These are phyloP conservation scores for Priceomyces fermenticarens DNA, from an alignment of 805 yeast species.

Conservation along the genomic window DNA sequence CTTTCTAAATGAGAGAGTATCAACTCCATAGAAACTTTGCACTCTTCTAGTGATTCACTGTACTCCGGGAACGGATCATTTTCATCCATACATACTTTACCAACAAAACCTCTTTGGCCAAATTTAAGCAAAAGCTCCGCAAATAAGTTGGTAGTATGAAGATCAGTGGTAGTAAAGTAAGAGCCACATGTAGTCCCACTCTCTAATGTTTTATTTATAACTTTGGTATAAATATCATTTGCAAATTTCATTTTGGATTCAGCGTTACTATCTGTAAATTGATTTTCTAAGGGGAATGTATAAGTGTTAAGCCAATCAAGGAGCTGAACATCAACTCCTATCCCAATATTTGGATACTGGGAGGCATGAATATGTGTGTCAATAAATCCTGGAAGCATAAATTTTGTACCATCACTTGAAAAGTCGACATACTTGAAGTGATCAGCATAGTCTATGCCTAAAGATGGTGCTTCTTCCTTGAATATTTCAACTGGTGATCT, in stretches of 20 bases:
- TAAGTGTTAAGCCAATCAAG: slow-evolving; percentile 86
- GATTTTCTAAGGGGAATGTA: slow-evolving; percentile 86
- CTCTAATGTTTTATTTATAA: slow-evolving; percentile 64
- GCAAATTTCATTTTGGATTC: slow-evolving; percentile 51
- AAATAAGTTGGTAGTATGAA: slow-evolving; percentile 68
- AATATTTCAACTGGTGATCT: slow-evolving; percentile 17
- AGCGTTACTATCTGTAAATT: slow-evolving; percentile 44
- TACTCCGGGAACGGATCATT: slow-evolving; percentile 64
- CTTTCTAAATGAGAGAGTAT: slow-evolving; percentile 55
- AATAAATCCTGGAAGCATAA: slow-evolving; percentile 57
- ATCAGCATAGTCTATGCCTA: slow-evolving; percentile 1
- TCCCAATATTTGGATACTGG: slow-evolving; percentile 45
- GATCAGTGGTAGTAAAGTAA: slow-evolving; percentile 86
- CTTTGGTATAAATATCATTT: slow-evolving; percentile 56
- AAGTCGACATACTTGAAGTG: slow-evolving; percentile 22
- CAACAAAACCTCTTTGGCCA: slow-evolving; percentile 89
- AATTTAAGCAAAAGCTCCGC: slow-evolving; percentile 63
- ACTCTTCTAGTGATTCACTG: slow-evolving; percentile 58
- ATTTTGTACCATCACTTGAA: slow-evolving; percentile 39
- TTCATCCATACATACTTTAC: slow-evolving; percentile 91
- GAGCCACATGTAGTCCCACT: slow-evolving; percentile 92
- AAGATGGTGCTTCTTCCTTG: slow-evolving; percentile 6
- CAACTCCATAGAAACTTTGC: slow-evolving; percentile 50
- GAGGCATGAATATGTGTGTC: slow-evolving; percentile 48
- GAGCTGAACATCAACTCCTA: slow-evolving; percentile 81